Conservation (phyloP, 192 early-diverging fungal species). For the Dissophora ornata region DNA sequence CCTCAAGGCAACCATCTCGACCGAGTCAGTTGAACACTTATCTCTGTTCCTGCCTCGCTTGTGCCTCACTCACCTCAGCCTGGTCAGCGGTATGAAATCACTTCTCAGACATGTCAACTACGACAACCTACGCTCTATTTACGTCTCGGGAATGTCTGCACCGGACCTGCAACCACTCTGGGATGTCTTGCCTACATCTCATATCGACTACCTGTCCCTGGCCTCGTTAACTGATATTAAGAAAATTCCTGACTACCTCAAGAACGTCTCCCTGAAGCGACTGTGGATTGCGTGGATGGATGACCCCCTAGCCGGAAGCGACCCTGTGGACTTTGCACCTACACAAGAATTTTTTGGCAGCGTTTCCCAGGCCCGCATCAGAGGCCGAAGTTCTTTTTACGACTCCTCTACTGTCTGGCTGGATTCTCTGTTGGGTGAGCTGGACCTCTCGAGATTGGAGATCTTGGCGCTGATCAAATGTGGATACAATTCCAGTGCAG, state of each 20-base stretch:
- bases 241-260: background rate
- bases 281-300: background rate
- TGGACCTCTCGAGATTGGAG: background rate
- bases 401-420: background rate
- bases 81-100: background rate
- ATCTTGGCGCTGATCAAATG: background rate
- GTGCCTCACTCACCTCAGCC: background rate
- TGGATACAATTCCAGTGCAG: background rate
- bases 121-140: background rate
- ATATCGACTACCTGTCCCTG: conserved; percentile 65
- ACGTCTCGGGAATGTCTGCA: background rate
- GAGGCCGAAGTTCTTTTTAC: too few relatives aligned
- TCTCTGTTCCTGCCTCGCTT: background rate
- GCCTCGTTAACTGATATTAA: background rate
- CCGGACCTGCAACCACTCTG: background rate
- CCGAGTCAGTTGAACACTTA: background rate
- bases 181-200: conserved; percentile 61
- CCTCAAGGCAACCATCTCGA: background rate
- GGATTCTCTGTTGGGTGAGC: background rate
- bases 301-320: background rate
- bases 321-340: too few relatives aligned
- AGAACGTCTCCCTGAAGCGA: background rate
- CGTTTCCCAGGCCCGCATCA: too few relatives aligned
- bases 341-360: too few relatives aligned
- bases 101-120: conserved; percentile 1